These are phyloP conservation scores for Diaporthe citrichinensis DNA, from an alignment of 2,329 filamentous ascomycete species.

Conservation along the genomic window DNA sequence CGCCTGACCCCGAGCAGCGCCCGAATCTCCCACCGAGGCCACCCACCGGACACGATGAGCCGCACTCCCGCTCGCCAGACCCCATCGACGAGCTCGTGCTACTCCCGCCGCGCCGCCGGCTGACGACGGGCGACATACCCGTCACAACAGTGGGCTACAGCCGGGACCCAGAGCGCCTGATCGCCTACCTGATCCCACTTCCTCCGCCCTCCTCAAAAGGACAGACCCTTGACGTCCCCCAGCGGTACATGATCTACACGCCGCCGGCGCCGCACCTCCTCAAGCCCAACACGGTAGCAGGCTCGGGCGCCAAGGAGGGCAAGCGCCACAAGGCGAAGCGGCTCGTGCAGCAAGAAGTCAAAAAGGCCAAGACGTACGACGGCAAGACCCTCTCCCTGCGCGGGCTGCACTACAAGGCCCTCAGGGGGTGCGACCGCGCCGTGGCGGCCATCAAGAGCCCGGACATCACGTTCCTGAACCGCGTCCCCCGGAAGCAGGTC, in stretches of 20 bases:
- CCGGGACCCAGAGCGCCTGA: background rate
- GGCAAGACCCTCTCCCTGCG: conserved; percentile 25
- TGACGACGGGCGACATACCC: conserved; percentile 33
- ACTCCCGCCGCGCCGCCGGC: conserved; percentile 27
- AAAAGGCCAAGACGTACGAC: conserved; percentile 34
- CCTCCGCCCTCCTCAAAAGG: background rate
- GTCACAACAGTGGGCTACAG: conserved; percentile 8
- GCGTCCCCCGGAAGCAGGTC: conserved; percentile 24
- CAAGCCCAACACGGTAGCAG: background rate
- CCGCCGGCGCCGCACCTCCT: conserved; percentile 32
- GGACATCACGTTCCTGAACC: conserved; percentile 34
- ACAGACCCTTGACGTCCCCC: conserved; percentile 12
- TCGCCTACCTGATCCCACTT: conserved; percentile 32
- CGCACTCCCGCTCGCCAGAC: conserved; percentile 2
- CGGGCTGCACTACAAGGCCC: conserved; percentile 34
- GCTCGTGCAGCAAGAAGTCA: conserved; percentile 7
- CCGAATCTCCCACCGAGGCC: conserved; percentile 9
- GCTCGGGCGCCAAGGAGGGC: conserved; percentile 7
- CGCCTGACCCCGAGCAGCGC: conserved; percentile 3
- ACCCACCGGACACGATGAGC: background rate
- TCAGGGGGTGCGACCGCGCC: conserved; percentile 26
- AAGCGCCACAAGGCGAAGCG: conserved; percentile 33
- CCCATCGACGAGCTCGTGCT: conserved; percentile 13
- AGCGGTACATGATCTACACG: conserved; percentile 36
- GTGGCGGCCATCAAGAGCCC: conserved; percentile 23